A percentile compares a stretch with the other conserved stretches of the same genome.
These are phyloP conservation scores for Cornus suecica DNA, from an alignment of 148 eudicot genomes.

Conservation along the genomic window DNA sequence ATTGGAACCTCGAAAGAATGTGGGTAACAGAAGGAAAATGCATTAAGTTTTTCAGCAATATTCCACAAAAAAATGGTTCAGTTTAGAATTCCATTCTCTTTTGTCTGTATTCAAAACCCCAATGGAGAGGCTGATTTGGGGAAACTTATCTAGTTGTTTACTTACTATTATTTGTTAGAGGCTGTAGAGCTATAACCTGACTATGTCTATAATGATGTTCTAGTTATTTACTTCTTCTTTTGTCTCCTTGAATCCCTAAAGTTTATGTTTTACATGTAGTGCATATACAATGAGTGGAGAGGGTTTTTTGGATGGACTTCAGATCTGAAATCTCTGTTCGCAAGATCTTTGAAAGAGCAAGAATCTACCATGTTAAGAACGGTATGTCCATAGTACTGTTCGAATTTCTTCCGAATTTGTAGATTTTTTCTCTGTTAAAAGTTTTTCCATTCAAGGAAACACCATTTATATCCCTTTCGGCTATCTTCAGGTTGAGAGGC, in stretches of 20 bases:
- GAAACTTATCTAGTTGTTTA: background rate
- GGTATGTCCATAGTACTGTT: slow-evolving; percentile 35
- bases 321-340: slow-evolving; percentile 55
- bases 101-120: background rate
- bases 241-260: background rate
- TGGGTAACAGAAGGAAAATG: background rate
- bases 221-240: background rate
- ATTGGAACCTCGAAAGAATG: background rate
- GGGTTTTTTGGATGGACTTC: slow-evolving; percentile 70
- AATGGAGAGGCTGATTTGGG: background rate
- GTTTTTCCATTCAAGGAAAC: background rate
- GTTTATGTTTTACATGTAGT: slow-evolving; percentile 54
- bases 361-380: slow-evolving; percentile 51
- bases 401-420: background rate
- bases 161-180: background rate
- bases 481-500: background rate
- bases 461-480: background rate
- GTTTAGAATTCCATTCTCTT: background rate
- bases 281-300: slow-evolving; percentile 74
- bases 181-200: background rate
- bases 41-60: too few species aligned
- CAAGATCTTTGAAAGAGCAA: slow-evolving; percentile 58
- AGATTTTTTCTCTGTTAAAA: background rate
- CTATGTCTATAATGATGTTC: background rate
- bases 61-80: too few species aligned